Conservation (phyloP, 2,329 filamentous ascomycete genomes). For the Leptographium galeiforme region DNA sequence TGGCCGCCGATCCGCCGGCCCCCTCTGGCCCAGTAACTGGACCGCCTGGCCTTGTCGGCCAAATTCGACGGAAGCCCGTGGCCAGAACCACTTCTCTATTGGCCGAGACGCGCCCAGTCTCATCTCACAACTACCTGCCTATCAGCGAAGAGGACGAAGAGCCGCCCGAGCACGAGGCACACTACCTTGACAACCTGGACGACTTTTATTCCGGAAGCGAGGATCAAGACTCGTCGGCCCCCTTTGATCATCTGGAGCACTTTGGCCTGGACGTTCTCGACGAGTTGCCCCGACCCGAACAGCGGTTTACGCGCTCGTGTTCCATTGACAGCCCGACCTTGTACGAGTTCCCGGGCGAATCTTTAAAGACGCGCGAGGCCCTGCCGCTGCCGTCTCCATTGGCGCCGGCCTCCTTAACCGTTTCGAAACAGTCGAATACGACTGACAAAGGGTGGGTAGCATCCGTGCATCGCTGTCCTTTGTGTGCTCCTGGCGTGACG, state of each 20-base stretch:
- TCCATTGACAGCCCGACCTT: constrained; percentile 48
- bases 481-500: neutral
- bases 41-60: neutral
- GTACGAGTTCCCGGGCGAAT: constrained; percentile 38
- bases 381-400: constrained; percentile 5
- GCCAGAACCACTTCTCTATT: constrained; percentile 43
- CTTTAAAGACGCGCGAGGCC: neutral
- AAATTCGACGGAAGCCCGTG: constrained; percentile 47
- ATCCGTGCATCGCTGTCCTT: neutral
- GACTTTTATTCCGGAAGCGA: neutral
- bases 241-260: neutral
- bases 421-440: neutral
- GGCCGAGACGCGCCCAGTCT: constrained; percentile 23
- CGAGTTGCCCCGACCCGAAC: constrained; percentile 34
- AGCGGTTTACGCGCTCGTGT: constrained; percentile 39
- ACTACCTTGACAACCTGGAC: neutral
- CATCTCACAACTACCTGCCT: neutral
- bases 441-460: neutral
- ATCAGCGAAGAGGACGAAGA: neutral
- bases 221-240: neutral
- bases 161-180: neutral
- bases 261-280: constrained; percentile 18
- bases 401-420: constrained; percentile 4
- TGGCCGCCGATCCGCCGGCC: neutral
- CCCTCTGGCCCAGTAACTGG: neutral